These are phyloP conservation scores for Klebsormidium nitens DNA, from an alignment of 139 green algal species.

Conservation along the genomic window DNA sequence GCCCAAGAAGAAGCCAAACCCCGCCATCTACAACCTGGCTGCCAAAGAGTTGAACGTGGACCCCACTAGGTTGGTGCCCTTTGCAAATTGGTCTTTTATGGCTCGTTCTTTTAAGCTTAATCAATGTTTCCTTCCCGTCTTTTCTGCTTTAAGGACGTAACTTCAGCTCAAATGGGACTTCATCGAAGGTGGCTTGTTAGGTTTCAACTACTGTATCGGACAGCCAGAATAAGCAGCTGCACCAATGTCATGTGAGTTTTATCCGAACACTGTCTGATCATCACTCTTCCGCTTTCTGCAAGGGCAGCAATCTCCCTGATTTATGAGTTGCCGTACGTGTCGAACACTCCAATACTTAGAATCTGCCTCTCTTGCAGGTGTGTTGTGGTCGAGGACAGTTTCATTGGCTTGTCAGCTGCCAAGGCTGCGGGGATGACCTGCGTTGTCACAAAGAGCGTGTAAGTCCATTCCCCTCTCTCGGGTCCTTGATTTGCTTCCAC, in stretches of 20 bases:
- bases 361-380: slow-evolving; percentile 46
- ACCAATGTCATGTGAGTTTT: no score
- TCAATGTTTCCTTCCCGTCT: no score
- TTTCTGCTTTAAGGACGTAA: no score
- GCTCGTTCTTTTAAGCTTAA: not conserved
- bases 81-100: not conserved
- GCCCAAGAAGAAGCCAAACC: slow-evolving; percentile 94
- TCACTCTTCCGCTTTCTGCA: no score
- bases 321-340: no score
- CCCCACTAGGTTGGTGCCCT: slow-evolving; percentile 51
- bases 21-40: slow-evolving; percentile 83
- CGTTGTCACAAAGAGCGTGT: slow-evolving; percentile 67
- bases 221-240: no score
- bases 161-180: no score
- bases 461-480: slow-evolving; percentile 15
- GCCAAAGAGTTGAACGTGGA: slow-evolving; percentile 69
- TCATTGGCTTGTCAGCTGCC: slow-evolving; percentile 82
- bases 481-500: not conserved
- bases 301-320: no score
- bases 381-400: slow-evolving; percentile 91
- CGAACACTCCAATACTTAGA: no score
- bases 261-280: no score
- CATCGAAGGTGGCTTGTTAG: no score
- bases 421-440: slow-evolving; percentile 91
- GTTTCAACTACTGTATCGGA: no score